Conservation (phyloP, 1,139 yeast genomes). For the Suhomyces terraborum region DNA sequence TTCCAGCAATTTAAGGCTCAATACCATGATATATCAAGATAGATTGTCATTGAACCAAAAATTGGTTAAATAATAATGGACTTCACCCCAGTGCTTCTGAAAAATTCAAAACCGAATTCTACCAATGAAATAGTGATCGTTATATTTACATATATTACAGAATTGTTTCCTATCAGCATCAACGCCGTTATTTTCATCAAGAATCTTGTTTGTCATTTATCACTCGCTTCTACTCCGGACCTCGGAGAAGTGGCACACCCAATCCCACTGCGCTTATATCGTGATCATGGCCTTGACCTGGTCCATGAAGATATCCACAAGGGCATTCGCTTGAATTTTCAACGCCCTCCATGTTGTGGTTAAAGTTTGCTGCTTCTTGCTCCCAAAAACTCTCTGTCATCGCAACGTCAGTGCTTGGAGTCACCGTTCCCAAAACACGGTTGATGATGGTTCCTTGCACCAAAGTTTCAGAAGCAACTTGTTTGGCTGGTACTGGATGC, state of each 20-base stretch:
- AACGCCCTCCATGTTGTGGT: constrained; percentile 6
- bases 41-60: too few relatives aligned
- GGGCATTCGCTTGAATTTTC: constrained; percentile 24
- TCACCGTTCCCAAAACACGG: constrained; percentile 14
- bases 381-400: neutral
- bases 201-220: too few relatives aligned
- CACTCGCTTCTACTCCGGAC: constrained; percentile 30
- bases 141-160: constrained; percentile 4
- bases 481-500: constrained; percentile 14
- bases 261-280: constrained; percentile 38
- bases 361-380: neutral
- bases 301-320: constrained; percentile 42
- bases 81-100: too few relatives aligned
- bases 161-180: neutral
- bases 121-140: neutral
- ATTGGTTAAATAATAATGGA: too few relatives aligned
- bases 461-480: neutral
- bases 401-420: constrained; percentile 10
- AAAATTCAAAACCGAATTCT: too few relatives aligned
- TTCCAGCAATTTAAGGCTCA: too few relatives aligned
- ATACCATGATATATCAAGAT: too few relatives aligned
- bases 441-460: constrained; percentile 15
- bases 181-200: too few relatives aligned
- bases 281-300: constrained; percentile 32
- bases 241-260: constrained; percentile 31